A percentile compares a stretch with the other conserved stretches of the same genome.
These are phyloP conservation scores for Aspergillus cejpii DNA, from an alignment of 2,329 filamentous ascomycete genomes.

Conservation along the genomic window DNA sequence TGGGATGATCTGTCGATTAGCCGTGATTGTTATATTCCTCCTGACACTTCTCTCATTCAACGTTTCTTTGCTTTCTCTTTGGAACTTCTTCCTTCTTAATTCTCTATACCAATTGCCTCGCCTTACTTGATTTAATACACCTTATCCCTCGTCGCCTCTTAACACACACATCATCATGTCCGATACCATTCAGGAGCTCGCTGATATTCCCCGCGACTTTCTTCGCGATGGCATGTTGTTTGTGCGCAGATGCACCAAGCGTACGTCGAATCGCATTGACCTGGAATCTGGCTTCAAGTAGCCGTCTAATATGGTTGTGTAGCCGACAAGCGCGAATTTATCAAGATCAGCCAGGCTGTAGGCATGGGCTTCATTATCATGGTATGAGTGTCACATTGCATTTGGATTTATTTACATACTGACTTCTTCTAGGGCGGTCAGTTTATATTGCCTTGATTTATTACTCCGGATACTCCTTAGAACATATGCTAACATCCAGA, in stretches of 20 bases:
- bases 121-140: neutral
- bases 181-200: slow-evolving; percentile 20
- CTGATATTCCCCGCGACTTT: slow-evolving; percentile 22
- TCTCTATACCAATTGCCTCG: neutral
- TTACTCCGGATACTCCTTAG: neutral
- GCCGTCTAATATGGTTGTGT: slow-evolving; percentile 9
- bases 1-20: slow-evolving; percentile 2
- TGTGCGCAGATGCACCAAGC: slow-evolving; percentile 21
- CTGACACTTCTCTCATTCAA: neutral
- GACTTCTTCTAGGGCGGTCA: neutral
- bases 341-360: slow-evolving; percentile 56
- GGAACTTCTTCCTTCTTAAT: neutral
- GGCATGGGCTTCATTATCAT: slow-evolving; percentile 56
- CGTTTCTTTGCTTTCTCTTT: neutral
- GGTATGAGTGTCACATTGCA: slow-evolving; percentile 22
- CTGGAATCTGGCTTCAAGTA: neutral
- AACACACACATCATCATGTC: slow-evolving; percentile 13
- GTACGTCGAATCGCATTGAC: slow-evolving; percentile 9
- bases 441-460: neutral
- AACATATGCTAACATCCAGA: slow-evolving; percentile 9
- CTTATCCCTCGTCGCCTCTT: neutral
- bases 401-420: neutral
- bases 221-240: slow-evolving; percentile 19
- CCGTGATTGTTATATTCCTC: neutral
- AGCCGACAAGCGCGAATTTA: slow-evolving; percentile 55